Base-by-base conservation (phyloP, 257 asterid genomes). In the Lycium ferocissimum region DNA sequence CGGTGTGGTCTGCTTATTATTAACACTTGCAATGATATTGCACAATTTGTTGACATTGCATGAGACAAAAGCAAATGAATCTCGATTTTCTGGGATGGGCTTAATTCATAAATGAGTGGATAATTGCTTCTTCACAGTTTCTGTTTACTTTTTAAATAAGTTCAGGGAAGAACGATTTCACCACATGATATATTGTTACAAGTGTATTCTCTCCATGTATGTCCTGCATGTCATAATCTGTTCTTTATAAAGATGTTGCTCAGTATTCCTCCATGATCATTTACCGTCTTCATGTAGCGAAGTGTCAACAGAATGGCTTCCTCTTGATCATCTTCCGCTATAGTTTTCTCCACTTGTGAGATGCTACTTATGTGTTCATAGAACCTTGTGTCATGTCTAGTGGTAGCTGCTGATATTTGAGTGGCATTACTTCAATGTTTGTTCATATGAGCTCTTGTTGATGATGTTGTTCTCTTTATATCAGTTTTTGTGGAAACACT, bases 401-500 rank as follows among this genome's bases (percentile, higher is more conserved):
- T 69, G 26, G 11, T 12, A 14, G 53, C 6, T 69, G 5, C 76
- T 67, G 22, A 35, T 69, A 69, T 69, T 37, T 69, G 76, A 69
- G 15, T 69, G 26, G 7, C 6, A 69, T 35, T 51, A 18, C 76
- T 49, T 70, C 1, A 65, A 47, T 18, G 18, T 65, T 63, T 47
- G 22, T 3, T 45, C 33, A 38, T 82, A 37, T 49, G 14, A 35
- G n/a, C 53, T 13, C 53, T 26, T 59, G 35, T 49, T 51, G 85
- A n/a, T 86, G 33, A 53, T 49, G n/a, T 35, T 38, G 51, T 81
- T 69, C 35, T 69, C 62, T 43, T 53, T 20, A 59, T 37, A 54
- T 63, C 88, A 86, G 89, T 88, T 69, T 84, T 88, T 59, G 89
- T 86, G 71, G 88, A 88, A 85, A 82, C 91, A 20, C 70, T 88